Conservation (phyloP, 169 alveolate species). For the Plasmodium blacklocki region DNA sequence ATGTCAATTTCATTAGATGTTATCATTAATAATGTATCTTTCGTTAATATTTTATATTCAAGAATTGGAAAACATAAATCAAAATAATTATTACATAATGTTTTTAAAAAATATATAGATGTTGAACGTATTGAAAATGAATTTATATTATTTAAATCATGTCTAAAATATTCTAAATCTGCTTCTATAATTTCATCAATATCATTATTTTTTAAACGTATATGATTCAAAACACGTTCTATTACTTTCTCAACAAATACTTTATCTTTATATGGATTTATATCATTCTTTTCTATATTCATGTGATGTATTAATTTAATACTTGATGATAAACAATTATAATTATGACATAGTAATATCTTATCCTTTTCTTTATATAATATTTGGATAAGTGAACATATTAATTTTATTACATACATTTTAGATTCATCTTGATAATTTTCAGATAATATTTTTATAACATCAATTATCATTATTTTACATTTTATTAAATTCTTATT, state of each 20-base stretch:
- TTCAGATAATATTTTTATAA: constrained; percentile 42
- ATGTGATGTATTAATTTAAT: constrained; percentile 56
- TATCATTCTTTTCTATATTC: constrained; percentile 27
- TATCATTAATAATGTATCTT: constrained; percentile 1
- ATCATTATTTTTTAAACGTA: constrained; percentile 26
- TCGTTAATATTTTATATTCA: constrained; percentile 17
- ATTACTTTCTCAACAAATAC: constrained; percentile 26
- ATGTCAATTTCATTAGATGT: not conserved
- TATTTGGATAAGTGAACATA: constrained; percentile 25
- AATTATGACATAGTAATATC: constrained; percentile 38
- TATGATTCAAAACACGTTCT: constrained; percentile 61
- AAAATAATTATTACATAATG: constrained; percentile 43
- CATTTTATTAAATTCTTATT: constrained; percentile 41
- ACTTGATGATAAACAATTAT: constrained; percentile 57
- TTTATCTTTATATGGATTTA: constrained; percentile 53
- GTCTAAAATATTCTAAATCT: constrained; percentile 46
- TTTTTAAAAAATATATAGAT: constrained; percentile 44
- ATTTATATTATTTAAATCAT: constrained; percentile 44
- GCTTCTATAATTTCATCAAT: constrained; percentile 65
- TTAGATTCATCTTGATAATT: constrained; percentile 62
- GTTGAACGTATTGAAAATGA: constrained; percentile 49
- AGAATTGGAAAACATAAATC: constrained; percentile 35
- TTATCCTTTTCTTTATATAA: constrained; percentile 32
- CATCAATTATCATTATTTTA: constrained; percentile 27
- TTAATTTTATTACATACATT: constrained; percentile 22